These are phyloP conservation scores for Monosporascus ibericus DNA, from an alignment of 2,329 filamentous ascomycete species.

Conservation along the genomic window DNA sequence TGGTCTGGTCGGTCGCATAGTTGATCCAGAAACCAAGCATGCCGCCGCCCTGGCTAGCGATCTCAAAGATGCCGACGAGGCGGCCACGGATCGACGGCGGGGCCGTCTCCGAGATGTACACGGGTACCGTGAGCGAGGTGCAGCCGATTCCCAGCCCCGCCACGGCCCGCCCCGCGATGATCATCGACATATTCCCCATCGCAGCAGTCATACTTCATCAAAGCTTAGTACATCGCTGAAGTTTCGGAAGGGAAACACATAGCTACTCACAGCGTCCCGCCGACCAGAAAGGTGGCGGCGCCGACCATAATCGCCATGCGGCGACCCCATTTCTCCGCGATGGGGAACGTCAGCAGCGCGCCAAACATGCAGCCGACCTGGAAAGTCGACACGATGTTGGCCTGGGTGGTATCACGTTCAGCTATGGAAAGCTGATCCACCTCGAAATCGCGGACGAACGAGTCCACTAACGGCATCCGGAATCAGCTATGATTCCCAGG, in stretches of 20 bases:
- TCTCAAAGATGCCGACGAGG: constrained; percentile 44
- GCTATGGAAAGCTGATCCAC: constrained; percentile 18
- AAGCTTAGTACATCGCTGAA: too few relatives aligned
- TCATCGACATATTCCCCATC: constrained; percentile 38
- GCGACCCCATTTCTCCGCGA: constrained; percentile 50
- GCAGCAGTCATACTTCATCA: constrained; percentile 35
- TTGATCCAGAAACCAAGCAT: constrained; percentile 39
- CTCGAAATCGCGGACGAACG: constrained; percentile 29
- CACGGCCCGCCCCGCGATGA: constrained; percentile 48
- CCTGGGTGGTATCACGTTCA: constrained; percentile 26
- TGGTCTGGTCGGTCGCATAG: constrained; percentile 13
- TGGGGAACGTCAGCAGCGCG: constrained; percentile 45
- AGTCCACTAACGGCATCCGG: constrained; percentile 16
- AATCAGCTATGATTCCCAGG: too few relatives aligned
- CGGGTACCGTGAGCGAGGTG: constrained; percentile 45
- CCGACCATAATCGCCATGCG: constrained; percentile 45
- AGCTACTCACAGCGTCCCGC: constrained; percentile 33
- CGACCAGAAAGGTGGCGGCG: constrained; percentile 41
- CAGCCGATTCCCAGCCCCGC: constrained; percentile 45
- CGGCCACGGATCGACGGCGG: constrained; percentile 45
- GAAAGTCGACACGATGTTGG: constrained; percentile 38
- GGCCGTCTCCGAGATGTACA: constrained; percentile 53
- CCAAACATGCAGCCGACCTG: constrained; percentile 51
- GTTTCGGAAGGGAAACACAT: too few relatives aligned
- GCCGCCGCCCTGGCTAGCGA: constrained; percentile 45